phyloP scores from a whole-genome alignment of 805 yeast species.

The Kodamaea sagamina region DNA sequence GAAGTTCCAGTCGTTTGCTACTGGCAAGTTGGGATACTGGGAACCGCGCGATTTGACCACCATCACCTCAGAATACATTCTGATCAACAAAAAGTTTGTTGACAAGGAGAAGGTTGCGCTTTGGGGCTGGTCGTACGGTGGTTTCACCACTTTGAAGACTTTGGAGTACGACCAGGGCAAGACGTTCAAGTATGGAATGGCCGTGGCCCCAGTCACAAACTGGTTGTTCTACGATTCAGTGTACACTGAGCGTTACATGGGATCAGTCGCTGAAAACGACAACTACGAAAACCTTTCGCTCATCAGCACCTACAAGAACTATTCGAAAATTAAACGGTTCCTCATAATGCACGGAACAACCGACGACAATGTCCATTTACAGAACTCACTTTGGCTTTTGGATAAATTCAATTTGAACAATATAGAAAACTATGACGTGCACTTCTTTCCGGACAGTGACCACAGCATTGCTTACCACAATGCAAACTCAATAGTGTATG shows the following conservation, averaged over 20 bases:
- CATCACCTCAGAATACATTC: slow-evolving; percentile 52
- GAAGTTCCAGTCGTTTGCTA: slow-evolving; percentile 60
- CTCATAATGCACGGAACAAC: slow-evolving; percentile 95
- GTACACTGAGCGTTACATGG: slow-evolving; percentile 95
- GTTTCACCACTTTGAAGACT: slow-evolving; percentile 86
- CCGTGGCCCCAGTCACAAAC: slow-evolving; percentile 97
- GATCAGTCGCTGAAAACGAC: slow-evolving; percentile 57
- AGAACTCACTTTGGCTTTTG: slow-evolving; percentile 75
- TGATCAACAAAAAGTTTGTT: slow-evolving; percentile 43
- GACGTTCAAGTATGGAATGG: slow-evolving; percentile 82
- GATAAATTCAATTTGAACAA: slow-evolving; percentile 65
- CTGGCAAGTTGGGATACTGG: slow-evolving; percentile 64
- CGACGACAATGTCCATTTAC: slow-evolving; percentile 96
- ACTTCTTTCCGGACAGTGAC: slow-evolving; percentile 90
- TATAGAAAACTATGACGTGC: slow-evolving; percentile 81
- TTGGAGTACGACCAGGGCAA: slow-evolving; percentile 76
- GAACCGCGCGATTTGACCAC: slow-evolving; percentile 70
- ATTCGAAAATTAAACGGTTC: slow-evolving; percentile 62
- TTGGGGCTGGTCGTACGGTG: slow-evolving; percentile 99
- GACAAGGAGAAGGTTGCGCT: slow-evolving; percentile 71
- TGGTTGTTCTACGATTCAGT: slow-evolving; percentile 91
- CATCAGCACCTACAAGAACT: slow-evolving; percentile 55
- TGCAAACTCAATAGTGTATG: slow-evolving; percentile 72
- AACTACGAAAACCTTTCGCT: slow-evolving; percentile 60
- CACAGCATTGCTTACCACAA: slow-evolving; percentile 81